Evolutionary conservation across 345 rosid species (phyloP).

Genomic region (Abelmoschus esculentus): DNA sequence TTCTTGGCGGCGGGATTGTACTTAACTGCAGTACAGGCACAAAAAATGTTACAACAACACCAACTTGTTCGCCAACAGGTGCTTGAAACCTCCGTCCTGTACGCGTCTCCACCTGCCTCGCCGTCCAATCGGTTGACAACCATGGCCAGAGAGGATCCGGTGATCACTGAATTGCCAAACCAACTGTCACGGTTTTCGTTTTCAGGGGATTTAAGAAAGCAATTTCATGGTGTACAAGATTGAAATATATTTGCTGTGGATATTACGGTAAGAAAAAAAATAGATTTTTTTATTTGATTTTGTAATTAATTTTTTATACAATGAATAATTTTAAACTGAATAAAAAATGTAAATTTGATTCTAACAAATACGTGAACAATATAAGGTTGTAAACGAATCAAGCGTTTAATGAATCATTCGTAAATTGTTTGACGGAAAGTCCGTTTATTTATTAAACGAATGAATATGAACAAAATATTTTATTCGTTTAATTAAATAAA

Average conservation of each 20-base stretch:
- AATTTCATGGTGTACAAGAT: constrained; percentile 9
- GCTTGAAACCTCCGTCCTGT: constrained; percentile 42
- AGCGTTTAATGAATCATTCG: too few species aligned
- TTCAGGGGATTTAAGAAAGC: constrained; percentile 23
- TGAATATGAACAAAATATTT: too few species aligned
- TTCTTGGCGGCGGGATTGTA: constrained; percentile 63
- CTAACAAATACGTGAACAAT: background rate
- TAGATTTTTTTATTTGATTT: background rate
- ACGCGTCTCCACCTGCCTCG: constrained; percentile 60
- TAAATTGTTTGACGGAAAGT: too few species aligned
- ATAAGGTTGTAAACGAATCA: too few species aligned
- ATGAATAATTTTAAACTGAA: background rate
- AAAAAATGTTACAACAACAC: constrained; percentile 41
- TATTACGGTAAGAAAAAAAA: background rate
- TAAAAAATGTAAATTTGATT: background rate
- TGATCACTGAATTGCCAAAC: constrained; percentile 22
- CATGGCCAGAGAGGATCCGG: constrained; percentile 54
- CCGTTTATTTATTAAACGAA: too few species aligned
- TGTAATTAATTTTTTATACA: background rate
- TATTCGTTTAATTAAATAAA: too few species aligned
- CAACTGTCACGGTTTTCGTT: constrained; percentile 6
- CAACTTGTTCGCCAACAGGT: constrained; percentile 42
- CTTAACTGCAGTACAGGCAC: constrained; percentile 69
- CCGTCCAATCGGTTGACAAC: constrained; percentile 37
- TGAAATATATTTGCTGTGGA: background rate